Evolutionary conservation across 2,329 filamentous ascomycete species (phyloP).

Genomic region (Fusarium duplospermum): DNA sequence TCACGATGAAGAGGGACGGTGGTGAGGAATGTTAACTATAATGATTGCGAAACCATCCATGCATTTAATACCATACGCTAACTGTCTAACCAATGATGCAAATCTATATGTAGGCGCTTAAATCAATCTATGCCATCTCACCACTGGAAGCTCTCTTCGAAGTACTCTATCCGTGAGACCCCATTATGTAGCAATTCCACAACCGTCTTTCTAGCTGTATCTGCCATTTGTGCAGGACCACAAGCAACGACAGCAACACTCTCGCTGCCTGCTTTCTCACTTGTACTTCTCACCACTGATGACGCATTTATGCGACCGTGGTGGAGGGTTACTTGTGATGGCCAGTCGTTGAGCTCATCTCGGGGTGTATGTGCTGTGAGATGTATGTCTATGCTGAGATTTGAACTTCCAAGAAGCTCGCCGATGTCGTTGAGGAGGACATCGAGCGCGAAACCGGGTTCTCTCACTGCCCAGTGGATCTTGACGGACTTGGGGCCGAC

Average conservation of each 20-base stretch:
- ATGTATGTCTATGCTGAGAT: conserved; percentile 52
- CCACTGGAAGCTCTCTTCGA: conserved; percentile 59
- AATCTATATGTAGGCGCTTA: background rate
- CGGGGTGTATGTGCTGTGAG: conserved; percentile 43
- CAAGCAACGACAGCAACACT: conserved; percentile 57
- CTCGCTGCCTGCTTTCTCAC: conserved; percentile 31
- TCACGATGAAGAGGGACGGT: background rate
- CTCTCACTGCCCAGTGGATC: conserved; percentile 58
- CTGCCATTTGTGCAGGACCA: conserved; percentile 58
- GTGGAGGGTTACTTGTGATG: conserved; percentile 29
- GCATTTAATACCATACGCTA: background rate
- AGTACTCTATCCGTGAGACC: conserved; percentile 51
- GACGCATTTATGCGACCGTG: conserved; percentile 50
- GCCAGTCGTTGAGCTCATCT: conserved; percentile 17
- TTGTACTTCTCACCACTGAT: conserved; percentile 46
- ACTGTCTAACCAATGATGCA: background rate
- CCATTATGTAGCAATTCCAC: conserved; percentile 46
- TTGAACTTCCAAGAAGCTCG: conserved; percentile 42
- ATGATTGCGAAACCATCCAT: background rate
- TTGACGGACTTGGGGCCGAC: conserved; percentile 41
- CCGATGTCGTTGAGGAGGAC: conserved; percentile 50
- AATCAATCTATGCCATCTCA: conserved; percentile 29
- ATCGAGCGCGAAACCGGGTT: conserved; percentile 51
- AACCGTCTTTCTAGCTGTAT: conserved; percentile 54
- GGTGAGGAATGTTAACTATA: background rate